Evolutionary conservation across 768 basidiomycete species (phyloP), one percentile per base, ranked within the genome.

Genomic region (Collybia sordida): DNA sequence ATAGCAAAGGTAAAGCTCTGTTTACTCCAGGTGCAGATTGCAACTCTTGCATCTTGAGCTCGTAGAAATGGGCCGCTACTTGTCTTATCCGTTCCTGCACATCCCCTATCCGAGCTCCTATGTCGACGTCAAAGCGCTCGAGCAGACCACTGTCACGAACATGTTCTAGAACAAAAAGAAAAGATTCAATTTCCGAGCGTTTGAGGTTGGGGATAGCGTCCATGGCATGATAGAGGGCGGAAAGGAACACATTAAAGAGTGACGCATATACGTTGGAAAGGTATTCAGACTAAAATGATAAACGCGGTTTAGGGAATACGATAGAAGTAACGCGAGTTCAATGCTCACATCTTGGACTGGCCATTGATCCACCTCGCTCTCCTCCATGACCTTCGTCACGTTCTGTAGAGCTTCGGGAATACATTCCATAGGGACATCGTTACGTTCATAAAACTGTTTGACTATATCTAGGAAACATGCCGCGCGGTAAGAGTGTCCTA

Each of bases 391-490:
- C 62, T 88, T 89, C 17, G 76, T 69, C 17, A 96, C 78, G 49
- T 82, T 83, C 39, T 83, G 79, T 41, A 97, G 67, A 9, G 91
- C 96, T 66, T 98, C 97, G 0, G 89, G 89, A 45, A 98, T 83
- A 66, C 97, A 98, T 61, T 96, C 96, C 62, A 96, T 72, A 1
- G 97, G 97, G 4, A 98, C 91, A 54, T 93, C 86, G 54, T 89
- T 86, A 27, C 88, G 81, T 68, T 94, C 90, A 62, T 88, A 97
- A 63, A 93, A 85, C 43, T 87, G 83, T 54, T 84, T 87, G 45
- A 98, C 90, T 46, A 93, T 75, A 47, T 91, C 88, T 59, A 97
- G 69, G 72, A 95, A 97, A 60, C 85, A 86, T 8, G 85, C 77
- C 0, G 80, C 85, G 27, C 90, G 83, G 62, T 88, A 90, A 15